phyloP scores from a whole-genome alignment of 257 asterid genomes.

The Rauvolfia tetraphylla region DNA sequence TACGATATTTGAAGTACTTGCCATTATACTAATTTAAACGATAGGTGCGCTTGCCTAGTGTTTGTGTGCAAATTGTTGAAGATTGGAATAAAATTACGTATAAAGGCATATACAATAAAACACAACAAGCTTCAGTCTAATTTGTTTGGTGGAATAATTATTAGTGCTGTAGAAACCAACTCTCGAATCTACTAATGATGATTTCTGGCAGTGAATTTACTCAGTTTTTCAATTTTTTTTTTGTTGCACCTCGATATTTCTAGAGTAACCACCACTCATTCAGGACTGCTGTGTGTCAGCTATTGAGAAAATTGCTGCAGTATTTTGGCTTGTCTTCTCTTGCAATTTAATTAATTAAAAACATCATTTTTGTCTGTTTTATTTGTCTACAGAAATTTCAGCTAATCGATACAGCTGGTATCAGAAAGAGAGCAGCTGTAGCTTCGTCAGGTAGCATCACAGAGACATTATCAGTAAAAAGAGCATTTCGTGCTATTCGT shows the following conservation, averaged over 20 bases:
- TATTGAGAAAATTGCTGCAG: not conserved
- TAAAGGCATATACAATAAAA: no score
- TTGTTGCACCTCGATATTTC: not conserved
- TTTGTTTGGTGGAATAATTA: not conserved
- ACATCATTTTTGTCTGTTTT: not conserved
- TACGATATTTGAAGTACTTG: no score
- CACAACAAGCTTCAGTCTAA: no score
- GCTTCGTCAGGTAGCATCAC: slow-evolving; percentile 97
- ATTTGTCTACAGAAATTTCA: slow-evolving; percentile 64
- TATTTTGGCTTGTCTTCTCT: not conserved
- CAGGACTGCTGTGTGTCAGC: not conserved
- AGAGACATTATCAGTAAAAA: slow-evolving; percentile 88
- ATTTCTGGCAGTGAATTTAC: not conserved
- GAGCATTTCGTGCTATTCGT: slow-evolving; percentile 89
- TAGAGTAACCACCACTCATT: not conserved
- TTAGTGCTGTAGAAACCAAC: not conserved
- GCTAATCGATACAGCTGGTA: slow-evolving; percentile 93
- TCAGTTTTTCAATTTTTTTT: not conserved
- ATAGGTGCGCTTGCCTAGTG: no score
- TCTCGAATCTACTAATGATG: not conserved
- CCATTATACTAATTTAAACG: no score
- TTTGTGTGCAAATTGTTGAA: no score
- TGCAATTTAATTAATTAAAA: not conserved
- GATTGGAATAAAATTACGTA: no score
- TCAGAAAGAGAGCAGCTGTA: slow-evolving; percentile 76